Conservation (phyloP, 2,329 filamentous ascomycete species). For the Rutstroemia sp. region DNA sequence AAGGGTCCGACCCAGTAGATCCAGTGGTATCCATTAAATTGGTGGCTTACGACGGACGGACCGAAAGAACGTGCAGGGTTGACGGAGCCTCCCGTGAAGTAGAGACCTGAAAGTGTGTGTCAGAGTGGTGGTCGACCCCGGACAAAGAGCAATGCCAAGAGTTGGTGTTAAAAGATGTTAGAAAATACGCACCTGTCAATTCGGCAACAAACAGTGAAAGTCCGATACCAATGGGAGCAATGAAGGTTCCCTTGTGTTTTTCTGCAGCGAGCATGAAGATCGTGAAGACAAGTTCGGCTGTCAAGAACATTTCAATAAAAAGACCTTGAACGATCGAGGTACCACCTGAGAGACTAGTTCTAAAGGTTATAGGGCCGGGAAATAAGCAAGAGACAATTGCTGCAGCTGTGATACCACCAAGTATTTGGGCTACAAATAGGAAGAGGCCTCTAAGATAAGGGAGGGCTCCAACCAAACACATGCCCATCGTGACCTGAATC, state of each 20-base stretch:
- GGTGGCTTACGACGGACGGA: constrained; percentile 36
- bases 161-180: constrained; percentile 38
- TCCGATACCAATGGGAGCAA: constrained; percentile 41
- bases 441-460: constrained; percentile 26
- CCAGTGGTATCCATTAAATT: constrained; percentile 39
- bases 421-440: constrained; percentile 30
- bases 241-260: constrained; percentile 40
- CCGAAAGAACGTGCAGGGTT: constrained; percentile 34
- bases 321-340: constrained; percentile 37
- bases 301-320: constrained; percentile 42
- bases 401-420: constrained; percentile 33
- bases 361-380: constrained; percentile 38
- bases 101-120: neutral
- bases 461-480: constrained; percentile 32
- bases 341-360: constrained; percentile 34
- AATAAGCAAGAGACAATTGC: constrained; percentile 24
- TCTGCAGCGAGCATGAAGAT: constrained; percentile 44
- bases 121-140: neutral
- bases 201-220: constrained; percentile 40
- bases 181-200: constrained; percentile 23
- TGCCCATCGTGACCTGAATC: constrained; percentile 29
- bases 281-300: constrained; percentile 40
- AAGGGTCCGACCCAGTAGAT: constrained; percentile 44
- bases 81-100: neutral
- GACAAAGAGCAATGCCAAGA: constrained; percentile 31